Conservation (phyloP, 352 stramenopile species). For the Phytophthora sp. region DNA sequence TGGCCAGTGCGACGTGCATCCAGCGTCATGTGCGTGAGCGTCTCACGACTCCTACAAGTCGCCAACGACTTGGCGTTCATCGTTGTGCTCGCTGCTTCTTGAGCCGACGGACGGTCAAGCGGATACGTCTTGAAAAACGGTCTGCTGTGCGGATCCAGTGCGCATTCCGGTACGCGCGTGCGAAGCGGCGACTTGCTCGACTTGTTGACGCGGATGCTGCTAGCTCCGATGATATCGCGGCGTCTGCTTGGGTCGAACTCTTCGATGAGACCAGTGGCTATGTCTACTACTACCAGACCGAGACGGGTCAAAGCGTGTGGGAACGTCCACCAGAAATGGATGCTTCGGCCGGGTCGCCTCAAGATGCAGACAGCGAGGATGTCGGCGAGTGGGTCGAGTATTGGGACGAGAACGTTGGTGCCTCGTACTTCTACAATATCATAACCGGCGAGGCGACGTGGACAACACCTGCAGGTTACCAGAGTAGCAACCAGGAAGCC, state of each 20-base stretch:
- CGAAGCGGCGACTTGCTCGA: slow-evolving; percentile 45
- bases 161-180: slow-evolving; percentile 55
- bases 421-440: slow-evolving; percentile 76
- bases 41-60: slow-evolving; percentile 16
- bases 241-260: slow-evolving; percentile 63
- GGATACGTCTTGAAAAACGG: slow-evolving; percentile 28
- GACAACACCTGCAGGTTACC: slow-evolving; percentile 49
- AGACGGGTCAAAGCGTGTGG: slow-evolving; percentile 61
- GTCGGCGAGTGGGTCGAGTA: slow-evolving; percentile 71
- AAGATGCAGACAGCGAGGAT: slow-evolving; percentile 15
- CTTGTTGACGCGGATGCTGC: slow-evolving; percentile 38
- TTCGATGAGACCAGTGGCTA: slow-evolving; percentile 70
- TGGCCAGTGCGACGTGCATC: slow-evolving; percentile 39
- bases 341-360: slow-evolving; percentile 5
- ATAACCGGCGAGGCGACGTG: slow-evolving; percentile 74
- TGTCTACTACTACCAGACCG: slow-evolving; percentile 74
- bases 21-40: slow-evolving; percentile 44
- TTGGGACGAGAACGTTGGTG: slow-evolving; percentile 71
- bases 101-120: slow-evolving; percentile 32
- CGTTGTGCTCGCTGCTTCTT: slow-evolving; percentile 49
- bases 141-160: slow-evolving; percentile 57
- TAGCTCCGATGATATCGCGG: slow-evolving; percentile 10
- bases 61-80: slow-evolving; percentile 37
- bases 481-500: slow-evolving; percentile 30
- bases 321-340: slow-evolving; percentile 46